Evolutionary conservation across 2,329 filamentous ascomycete species (phyloP).

Genomic region (Aureobasidium zeae): DNA sequence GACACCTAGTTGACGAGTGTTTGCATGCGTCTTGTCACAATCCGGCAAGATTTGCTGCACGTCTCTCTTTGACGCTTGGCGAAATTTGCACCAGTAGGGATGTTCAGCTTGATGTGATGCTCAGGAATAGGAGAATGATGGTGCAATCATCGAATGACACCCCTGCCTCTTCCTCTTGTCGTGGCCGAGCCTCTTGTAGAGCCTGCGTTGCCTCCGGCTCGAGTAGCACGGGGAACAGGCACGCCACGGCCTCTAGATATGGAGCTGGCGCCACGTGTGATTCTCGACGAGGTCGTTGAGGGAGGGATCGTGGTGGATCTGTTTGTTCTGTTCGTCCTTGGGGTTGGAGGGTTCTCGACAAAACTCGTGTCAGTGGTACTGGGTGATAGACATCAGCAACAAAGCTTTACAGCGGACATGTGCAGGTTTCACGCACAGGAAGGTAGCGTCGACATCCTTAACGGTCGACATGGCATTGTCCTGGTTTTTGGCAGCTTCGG

Average conservation of each 20-base stretch:
- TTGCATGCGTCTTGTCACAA: no score
- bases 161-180: conserved; percentile 25
- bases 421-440: conserved; percentile 51
- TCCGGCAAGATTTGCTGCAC: no score
- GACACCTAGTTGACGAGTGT: no score
- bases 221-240: conserved; percentile 3
- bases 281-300: conserved; percentile 18
- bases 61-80: conserved; percentile 3
- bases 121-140: no score
- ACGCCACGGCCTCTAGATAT: conserved; percentile 24
- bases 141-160: conserved; percentile 5
- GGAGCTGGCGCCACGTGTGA: conserved; percentile 25
- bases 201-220: conserved; percentile 23
- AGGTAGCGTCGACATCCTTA: conserved; percentile 63
- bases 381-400: background rate
- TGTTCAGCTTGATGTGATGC: no score
- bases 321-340: conserved; percentile 25
- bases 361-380: conserved; percentile 90
- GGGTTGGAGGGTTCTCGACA: conserved; percentile 66
- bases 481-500: conserved; percentile 10
- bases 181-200: conserved; percentile 23
- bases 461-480: conserved; percentile 10
- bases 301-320: conserved; percentile 33
- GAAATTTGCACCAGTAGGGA: no score
- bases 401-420: background rate